Conservation (phyloP, 176 grass and related monocot genomes). For the Oryza officinalis region DNA sequence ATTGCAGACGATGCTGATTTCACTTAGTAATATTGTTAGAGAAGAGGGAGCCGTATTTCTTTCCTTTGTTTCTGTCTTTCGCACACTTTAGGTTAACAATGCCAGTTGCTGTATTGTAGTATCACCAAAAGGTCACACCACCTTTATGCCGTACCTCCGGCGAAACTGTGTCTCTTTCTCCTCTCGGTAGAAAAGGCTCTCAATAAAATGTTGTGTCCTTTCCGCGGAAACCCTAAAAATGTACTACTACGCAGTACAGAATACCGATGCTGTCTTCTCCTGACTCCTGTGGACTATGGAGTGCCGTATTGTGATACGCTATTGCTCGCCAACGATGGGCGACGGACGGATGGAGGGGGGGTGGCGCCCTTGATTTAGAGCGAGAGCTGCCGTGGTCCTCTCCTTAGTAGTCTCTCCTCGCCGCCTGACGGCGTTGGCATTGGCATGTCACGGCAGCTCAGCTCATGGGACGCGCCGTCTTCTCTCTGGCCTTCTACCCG, state of each 20-base stretch:
- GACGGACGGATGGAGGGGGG: neutral
- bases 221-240: neutral
- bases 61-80: slow-evolving; percentile 1
- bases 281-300: neutral
- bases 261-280: neutral
- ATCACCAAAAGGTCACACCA: neutral
- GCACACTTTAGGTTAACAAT: neutral
- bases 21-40: neutral
- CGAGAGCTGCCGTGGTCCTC: slow-evolving; percentile 24
- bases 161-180: slow-evolving; percentile 5
- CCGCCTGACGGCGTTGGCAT: no score
- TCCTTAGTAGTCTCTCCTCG: neutral
- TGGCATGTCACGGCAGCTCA: slow-evolving; percentile 2
- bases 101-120: slow-evolving; percentile 8
- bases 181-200: slow-evolving; percentile 4
- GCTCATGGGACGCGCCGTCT: slow-evolving; percentile 25
- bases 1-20: neutral
- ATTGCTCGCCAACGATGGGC: neutral
- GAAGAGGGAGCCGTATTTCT: neutral
- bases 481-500: slow-evolving; percentile 13
- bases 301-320: slow-evolving; percentile 36
- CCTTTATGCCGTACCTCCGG: neutral
- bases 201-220: slow-evolving; percentile 28
- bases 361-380: neutral
- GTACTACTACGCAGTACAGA: neutral